phyloP scores from a whole-genome alignment of 2,329 filamentous ascomycete species.

The Didymella arachidicola region DNA sequence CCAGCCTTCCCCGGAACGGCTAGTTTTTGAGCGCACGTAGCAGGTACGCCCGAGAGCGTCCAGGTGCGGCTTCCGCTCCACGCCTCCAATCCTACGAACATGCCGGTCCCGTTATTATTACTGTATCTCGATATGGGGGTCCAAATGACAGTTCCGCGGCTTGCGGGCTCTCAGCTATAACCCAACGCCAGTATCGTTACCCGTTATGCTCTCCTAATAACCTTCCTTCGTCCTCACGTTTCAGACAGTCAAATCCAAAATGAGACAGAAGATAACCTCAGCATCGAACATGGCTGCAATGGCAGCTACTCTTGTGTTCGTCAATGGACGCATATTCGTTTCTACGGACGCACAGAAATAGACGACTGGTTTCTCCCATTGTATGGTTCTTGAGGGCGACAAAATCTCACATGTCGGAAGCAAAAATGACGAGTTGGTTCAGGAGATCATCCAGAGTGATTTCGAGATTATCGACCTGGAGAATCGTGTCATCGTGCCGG shows the following conservation, averaged over 20 bases:
- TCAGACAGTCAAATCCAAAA: not conserved
- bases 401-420: conserved; percentile 15
- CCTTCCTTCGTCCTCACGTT: not conserved
- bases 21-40: conserved; percentile 5
- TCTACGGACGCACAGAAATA: conserved; percentile 5
- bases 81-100: not conserved
- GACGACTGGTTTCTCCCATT: conserved; percentile 12
- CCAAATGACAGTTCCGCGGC: not conserved
- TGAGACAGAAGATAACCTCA: not conserved
- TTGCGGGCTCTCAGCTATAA: conserved; percentile 9
- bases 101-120: not conserved
- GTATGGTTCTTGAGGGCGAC: conserved; percentile 18
- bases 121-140: not conserved
- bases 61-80: not conserved
- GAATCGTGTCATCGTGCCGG: conserved; percentile 54
- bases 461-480: conserved; percentile 39
- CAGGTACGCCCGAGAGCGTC: not conserved
- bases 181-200: not conserved
- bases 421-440: conserved; percentile 2
- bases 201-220: too few species aligned
- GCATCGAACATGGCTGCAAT: conserved; percentile 1
- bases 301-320: conserved; percentile 13
- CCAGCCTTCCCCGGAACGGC: not conserved
- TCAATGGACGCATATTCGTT: conserved; percentile 21
- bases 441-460: conserved; percentile 11